These are phyloP conservation scores for Trichosporon asahii DNA, from an alignment of 1,284 basidiomycete genomes.

Conservation along the genomic window DNA sequence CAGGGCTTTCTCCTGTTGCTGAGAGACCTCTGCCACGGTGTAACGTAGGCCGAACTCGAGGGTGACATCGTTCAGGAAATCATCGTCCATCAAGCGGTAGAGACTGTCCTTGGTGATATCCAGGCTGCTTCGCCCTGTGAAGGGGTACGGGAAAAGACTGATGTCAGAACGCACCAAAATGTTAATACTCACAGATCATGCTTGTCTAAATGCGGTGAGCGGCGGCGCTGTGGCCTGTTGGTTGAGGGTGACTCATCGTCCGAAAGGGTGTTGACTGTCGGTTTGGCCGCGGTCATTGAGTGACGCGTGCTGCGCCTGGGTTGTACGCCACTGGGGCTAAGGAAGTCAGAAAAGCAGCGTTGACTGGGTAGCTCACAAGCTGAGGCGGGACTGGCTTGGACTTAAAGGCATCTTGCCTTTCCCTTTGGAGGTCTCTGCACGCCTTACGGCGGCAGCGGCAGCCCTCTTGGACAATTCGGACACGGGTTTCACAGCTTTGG, in stretches of 20 bases:
- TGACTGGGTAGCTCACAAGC: background rate
- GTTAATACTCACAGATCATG: constrained; percentile 30
- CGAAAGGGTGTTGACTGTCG: background rate
- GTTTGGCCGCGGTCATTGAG: background rate
- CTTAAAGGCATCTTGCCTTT: background rate
- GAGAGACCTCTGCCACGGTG: constrained; percentile 30
- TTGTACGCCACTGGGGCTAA: background rate
- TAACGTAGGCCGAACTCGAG: constrained; percentile 94
- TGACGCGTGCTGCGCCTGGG: background rate
- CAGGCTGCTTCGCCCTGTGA: constrained; percentile 65
- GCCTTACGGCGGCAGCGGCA: background rate
- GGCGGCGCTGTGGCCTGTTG: background rate
- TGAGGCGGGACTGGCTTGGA: background rate
- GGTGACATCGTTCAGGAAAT: constrained; percentile 91
- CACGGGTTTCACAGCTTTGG: background rate
- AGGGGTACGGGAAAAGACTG: constrained; percentile 74
- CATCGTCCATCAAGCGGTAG: constrained; percentile 66
- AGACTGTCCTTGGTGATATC: constrained; percentile 75
- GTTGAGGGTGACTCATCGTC: background rate
- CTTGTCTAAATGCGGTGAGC: constrained; percentile 22
- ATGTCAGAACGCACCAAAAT: background rate
- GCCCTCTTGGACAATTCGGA: too few relatives aligned
- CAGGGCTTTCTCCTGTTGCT: background rate
- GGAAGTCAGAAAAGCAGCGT: too few relatives aligned
- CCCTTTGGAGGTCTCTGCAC: background rate